Evolutionary conservation across 768 basidiomycete genomes (phyloP), one percentile per base, ranked within the genome.

Genomic region (Mycena vitilis): DNA sequence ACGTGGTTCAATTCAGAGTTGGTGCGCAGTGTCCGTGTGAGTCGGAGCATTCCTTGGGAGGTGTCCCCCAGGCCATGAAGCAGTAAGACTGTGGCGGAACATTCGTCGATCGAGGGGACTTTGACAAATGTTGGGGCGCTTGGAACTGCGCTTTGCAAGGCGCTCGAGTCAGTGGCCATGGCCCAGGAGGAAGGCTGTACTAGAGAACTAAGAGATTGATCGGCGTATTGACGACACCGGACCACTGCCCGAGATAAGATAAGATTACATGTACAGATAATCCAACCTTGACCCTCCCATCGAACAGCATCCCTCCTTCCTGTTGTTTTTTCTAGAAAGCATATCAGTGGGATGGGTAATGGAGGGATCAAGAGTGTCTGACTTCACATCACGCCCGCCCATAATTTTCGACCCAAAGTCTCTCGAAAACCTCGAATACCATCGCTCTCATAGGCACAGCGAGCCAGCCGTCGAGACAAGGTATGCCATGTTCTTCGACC

Each of bases 401-500:
- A 44, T 16, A 15, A 61, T 37, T 36, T 48, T 61, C 7, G 60
- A 49, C 0, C 47, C 47, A 18, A 22, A 23, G 15, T 52, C 48
- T 23, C 60, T 47, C 45, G 51, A 16, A 5, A 36, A 22, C 15
- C 36, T 37, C 11, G n/a, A 38, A 51, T 61, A 61, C 60, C 60
- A 61, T 20, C 37, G 30, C 25, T 47, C 48, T 10, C 59, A 45
- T 5, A 61, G 16, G 8, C 13, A 11, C 34, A 61, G 15, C 2
- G 9, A n/a, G 13, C 60, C 60, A 11, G 36, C 22, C 4, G 30
- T 16, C 5, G n/a, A 51, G 16, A 48, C 60, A 15, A 49, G n/a
- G 16, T 23, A 25, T 12, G 60, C 60, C 60, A 61, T 61, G 34
- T 61, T 51, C 48, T 51, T 49, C 48, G 60, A 61, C 60, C 60